Base-by-base conservation (phyloP, 2,329 filamentous ascomycete genomes). In the Madurella mycetomatis region DNA sequence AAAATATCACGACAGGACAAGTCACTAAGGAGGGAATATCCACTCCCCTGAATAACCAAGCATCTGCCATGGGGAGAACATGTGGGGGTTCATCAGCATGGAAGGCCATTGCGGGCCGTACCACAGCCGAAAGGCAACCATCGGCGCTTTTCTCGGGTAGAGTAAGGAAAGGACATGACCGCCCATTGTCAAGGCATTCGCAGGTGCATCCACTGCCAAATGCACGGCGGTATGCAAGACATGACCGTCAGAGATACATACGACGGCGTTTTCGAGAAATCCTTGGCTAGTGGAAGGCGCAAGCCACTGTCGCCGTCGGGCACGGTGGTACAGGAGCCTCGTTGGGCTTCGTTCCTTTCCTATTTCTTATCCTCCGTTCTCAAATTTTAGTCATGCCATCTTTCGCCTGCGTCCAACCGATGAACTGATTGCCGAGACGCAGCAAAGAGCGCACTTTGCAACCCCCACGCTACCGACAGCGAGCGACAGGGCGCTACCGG, bases 341-440 rank as follows among this genome's bases (percentile, higher is more conserved):
- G 51, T 54, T 46, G 51, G 45, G 51, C 40, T 49, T 31, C 31
- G 30, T 39, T 16, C 30, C 39, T 53, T 53, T 30, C 25, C 25
- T 25, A 25, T 45, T 49, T 54, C 9, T 40, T 49, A 44, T 54
- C 40, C 37, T 44, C 19, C 43, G 25, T 45, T 45, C n/a, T 47
- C 34, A 54, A 41, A 25, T 11, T 46, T 54, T 54, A 54, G 51
- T 54, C 51, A 54, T 49, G 41, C 19, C 41, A 31, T 12, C 34
- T 11, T 32, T 45, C 30, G 19, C 16, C 13, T 15, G 31, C 31
- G 11, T 47, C n/a, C 12, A 31, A 34, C 31, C 19, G 44, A 47
- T 39, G 31, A 37, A 15, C 34, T 15, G 34, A 37, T 37, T 2
- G 9, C 34, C 44, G 32, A 15, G 44, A 39, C 31, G 44, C 32